These are phyloP conservation scores for Suhomyces chickasaworum DNA, from an alignment of 1,139 yeast genomes.

Conservation along the genomic window DNA sequence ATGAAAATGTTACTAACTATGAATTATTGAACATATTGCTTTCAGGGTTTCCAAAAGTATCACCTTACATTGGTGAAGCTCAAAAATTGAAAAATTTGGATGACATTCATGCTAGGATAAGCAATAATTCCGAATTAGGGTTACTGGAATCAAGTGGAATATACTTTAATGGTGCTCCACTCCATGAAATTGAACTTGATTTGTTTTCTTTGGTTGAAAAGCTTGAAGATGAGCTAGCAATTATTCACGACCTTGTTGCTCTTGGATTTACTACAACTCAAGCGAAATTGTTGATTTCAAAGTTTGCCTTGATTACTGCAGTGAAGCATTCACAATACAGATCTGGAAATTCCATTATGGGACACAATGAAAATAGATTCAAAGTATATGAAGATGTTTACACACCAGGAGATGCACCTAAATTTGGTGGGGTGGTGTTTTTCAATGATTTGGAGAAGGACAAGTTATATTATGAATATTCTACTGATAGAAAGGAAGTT, in stretches of 20 bases:
- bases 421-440: slow-evolving; percentile 57
- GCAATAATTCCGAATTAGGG: slow-evolving; percentile 36
- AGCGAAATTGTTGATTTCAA: slow-evolving; percentile 42
- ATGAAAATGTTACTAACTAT: slow-evolving; percentile 28
- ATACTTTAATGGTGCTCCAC: slow-evolving; percentile 63
- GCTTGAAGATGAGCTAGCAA: slow-evolving; percentile 37
- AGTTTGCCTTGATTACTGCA: slow-evolving; percentile 48
- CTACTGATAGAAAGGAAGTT: slow-evolving; percentile 45
- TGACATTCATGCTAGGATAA: slow-evolving; percentile 25
- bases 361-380: slow-evolving; percentile 41
- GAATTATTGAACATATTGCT: slow-evolving; percentile 40
- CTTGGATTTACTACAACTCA: slow-evolving; percentile 40
- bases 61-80: slow-evolving; percentile 32
- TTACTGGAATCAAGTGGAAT: slow-evolving; percentile 51
- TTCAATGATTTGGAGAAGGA: slow-evolving; percentile 78
- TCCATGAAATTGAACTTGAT: slow-evolving; percentile 47
- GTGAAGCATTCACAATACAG: slow-evolving; percentile 36
- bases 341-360: slow-evolving; percentile 40
- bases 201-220: slow-evolving; percentile 40
- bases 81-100: slow-evolving; percentile 14
- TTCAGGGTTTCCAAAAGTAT: slow-evolving; percentile 54
- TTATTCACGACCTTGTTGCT: slow-evolving; percentile 30
- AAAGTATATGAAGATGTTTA: slow-evolving; percentile 36
- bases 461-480: slow-evolving; percentile 49
- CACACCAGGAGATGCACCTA: slow-evolving; percentile 28